Evolutionary conservation across 2,329 filamentous ascomycete genomes (phyloP).

Genomic region (Venturia nashicola): DNA sequence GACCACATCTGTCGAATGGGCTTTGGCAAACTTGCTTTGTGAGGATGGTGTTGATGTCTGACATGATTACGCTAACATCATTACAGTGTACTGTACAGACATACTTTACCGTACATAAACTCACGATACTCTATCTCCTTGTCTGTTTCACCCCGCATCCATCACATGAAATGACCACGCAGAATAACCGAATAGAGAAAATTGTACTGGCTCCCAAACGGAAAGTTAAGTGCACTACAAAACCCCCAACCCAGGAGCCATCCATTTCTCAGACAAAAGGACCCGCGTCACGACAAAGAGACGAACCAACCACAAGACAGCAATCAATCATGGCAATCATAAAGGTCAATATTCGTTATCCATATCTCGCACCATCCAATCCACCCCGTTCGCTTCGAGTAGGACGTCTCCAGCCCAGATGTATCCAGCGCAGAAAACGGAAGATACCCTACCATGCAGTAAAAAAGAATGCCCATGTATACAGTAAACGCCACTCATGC

Average conservation of each 20-base stretch:
- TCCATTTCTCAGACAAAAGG: no score
- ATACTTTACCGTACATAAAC: neutral
- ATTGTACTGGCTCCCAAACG: no score
- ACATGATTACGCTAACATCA: neutral
- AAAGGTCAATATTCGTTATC: neutral
- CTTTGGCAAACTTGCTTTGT: neutral
- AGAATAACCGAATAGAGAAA: no score
- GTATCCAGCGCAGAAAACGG: neutral
- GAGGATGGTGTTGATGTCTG: neutral
- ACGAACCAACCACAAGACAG: neutral
- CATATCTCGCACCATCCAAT: neutral
- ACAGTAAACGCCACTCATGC: slow-evolving; percentile 1
- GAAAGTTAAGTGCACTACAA: no score
- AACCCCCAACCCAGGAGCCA: no score
- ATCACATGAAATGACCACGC: no score
- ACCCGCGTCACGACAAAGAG: neutral
- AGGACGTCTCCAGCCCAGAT: no score
- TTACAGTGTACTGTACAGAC: no score
- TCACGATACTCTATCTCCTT: neutral
- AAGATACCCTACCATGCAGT: neutral
- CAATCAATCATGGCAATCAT: neutral
- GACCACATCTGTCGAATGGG: neutral
- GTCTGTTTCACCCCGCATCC: neutral
- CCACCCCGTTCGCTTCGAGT: no score
- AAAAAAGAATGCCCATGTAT: neutral